These are phyloP conservation scores for Fusarium bulbicola DNA, from an alignment of 2,329 filamentous ascomycete genomes.

Conservation along the genomic window DNA sequence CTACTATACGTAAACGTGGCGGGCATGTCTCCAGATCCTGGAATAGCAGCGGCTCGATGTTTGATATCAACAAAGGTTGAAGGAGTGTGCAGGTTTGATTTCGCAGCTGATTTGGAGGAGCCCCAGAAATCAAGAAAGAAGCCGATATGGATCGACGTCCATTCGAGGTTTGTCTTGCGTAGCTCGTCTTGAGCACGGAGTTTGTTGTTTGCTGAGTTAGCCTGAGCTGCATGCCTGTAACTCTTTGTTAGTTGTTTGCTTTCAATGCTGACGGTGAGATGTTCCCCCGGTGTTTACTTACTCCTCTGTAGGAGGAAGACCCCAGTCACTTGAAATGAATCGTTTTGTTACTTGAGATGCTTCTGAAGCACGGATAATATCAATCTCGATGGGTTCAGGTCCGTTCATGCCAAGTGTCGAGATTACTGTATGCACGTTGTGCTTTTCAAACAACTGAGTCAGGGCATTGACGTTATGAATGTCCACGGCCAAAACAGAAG, in stretches of 20 bases:
- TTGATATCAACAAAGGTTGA: not conserved
- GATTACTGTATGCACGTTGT: not conserved
- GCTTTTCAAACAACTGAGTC: conserved; percentile 2
- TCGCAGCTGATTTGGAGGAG: not conserved
- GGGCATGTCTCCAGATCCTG: not conserved
- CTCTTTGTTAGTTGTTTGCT: not conserved
- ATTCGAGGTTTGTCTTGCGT: conserved; percentile 5
- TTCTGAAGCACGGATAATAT: not conserved
- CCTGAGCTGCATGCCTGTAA: not conserved
- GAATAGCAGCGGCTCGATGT: not conserved
- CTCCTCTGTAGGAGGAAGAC: conserved; percentile 1
- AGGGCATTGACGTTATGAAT: not conserved
- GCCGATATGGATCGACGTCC: not conserved
- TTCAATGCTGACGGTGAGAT: no score
- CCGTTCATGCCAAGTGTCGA: conserved; percentile 6
- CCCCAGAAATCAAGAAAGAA: conserved; percentile 19
- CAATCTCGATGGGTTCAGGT: not conserved
- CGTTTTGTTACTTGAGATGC: not conserved
- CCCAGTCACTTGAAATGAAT: conserved; percentile 8
- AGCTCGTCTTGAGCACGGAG: conserved; percentile 4
- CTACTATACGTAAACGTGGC: not conserved
- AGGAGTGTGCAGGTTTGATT: not conserved
- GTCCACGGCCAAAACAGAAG: not conserved
- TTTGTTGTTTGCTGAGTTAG: conserved; percentile 6
- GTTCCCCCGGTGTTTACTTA: not conserved